A percentile compares a stretch with the other conserved stretches of the same genome.
phyloP scores from a whole-genome alignment of 345 rosid species.

The Citropsis articulata region DNA sequence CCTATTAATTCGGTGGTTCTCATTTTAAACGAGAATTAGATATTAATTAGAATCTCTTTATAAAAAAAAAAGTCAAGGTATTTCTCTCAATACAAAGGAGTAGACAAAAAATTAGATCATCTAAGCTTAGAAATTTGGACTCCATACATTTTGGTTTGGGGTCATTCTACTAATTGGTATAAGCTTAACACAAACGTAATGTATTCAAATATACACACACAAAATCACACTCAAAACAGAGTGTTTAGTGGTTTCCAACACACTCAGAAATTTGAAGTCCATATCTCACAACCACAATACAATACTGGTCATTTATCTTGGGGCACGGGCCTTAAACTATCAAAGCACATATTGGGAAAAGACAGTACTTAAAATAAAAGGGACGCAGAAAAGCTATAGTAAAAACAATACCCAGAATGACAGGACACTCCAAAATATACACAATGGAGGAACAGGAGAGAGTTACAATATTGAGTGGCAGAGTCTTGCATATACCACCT shows the following conservation, averaged over 20 bases:
- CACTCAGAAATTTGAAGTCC: background rate
- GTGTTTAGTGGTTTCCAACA: background rate
- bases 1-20: too few species aligned
- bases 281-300: background rate
- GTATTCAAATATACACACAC: too few species aligned
- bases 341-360: conserved; percentile 17
- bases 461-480: background rate
- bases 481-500: background rate
- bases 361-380: conserved; percentile 4
- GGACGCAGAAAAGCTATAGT: background rate
- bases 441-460: background rate
- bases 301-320: background rate
- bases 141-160: too few species aligned
- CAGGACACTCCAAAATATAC: background rate
- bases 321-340: background rate
- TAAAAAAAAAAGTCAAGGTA: too few species aligned
- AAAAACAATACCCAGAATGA: background rate
- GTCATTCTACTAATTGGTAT: too few species aligned
- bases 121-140: too few species aligned
- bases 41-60: too few species aligned
- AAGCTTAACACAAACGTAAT: too few species aligned
- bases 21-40: too few species aligned
- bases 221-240: background rate
- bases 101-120: too few species aligned
- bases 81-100: too few species aligned